phyloP scores from a whole-genome alignment of 805 yeast species.

The Metschnikowia corniflorae region DNA sequence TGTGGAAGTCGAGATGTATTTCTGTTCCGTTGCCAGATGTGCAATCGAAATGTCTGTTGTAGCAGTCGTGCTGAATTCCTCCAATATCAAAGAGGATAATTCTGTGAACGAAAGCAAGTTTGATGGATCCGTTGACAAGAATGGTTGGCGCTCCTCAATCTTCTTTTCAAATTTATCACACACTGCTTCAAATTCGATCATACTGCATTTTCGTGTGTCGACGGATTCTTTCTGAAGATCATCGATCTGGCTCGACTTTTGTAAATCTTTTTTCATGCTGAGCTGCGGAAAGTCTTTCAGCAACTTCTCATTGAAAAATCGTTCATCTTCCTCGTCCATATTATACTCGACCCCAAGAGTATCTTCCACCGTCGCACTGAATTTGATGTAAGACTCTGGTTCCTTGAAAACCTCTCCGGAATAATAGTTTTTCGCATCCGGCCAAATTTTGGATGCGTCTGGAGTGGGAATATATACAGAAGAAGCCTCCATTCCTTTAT shows the following conservation, averaged over 20 bases:
- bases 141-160: conserved; percentile 82
- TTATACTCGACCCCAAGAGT: conserved; percentile 80
- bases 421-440: conserved; percentile 71
- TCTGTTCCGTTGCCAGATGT: conserved; percentile 27
- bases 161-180: conserved; percentile 71
- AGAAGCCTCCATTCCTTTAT: conserved; percentile 13
- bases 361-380: conserved; percentile 95
- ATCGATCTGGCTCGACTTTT: conserved; percentile 5
- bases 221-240: conserved; percentile 3
- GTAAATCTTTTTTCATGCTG: conserved; percentile 8
- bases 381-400: conserved; percentile 80
- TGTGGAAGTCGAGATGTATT: conserved; percentile 48
- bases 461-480: conserved; percentile 93
- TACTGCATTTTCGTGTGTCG: conserved; percentile 47
- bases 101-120: conserved; percentile 71
- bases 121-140: conserved; percentile 76
- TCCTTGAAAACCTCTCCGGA: conserved; percentile 54
- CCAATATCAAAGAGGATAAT: conserved; percentile 48
- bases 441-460: conserved; percentile 83
- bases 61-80: conserved; percentile 28
- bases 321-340: conserved; percentile 87
- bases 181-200: conserved; percentile 81
- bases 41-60: conserved; percentile 16
- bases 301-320: conserved; percentile 46
- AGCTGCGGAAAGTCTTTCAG: conserved; percentile 31